Conservation (phyloP, 441 rosid species). For the Metrosideros polymorpha region DNA sequence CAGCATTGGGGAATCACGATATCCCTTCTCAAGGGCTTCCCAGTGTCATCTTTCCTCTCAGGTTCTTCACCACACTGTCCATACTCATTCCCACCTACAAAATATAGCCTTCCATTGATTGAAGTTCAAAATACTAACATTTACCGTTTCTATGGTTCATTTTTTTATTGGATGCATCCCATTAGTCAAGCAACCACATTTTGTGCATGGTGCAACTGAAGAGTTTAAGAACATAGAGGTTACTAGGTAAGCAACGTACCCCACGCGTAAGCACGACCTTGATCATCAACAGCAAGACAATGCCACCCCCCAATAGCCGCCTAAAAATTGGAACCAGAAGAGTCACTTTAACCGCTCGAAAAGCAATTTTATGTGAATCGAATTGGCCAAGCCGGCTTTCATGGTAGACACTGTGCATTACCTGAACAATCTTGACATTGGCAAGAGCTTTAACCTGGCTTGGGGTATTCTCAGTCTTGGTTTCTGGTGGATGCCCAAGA, state of each 20-base stretch:
- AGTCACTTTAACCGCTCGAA: background rate
- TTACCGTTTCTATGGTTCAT: background rate
- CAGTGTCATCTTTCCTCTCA: conserved; percentile 75
- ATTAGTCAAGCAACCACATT: background rate
- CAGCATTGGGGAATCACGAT: conserved; percentile 92
- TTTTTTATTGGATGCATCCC: background rate
- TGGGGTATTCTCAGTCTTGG: conserved; percentile 81
- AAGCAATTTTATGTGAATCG: background rate
- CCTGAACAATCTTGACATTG: conserved; percentile 80
- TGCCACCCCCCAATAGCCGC: conserved; percentile 99
- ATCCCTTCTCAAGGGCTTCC: conserved; percentile 78
- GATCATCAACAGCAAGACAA: conserved; percentile 98
- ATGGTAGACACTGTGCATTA: background rate
- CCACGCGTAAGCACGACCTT: conserved; percentile 97
- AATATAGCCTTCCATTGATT: background rate
- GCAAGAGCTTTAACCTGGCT: conserved; percentile 83
- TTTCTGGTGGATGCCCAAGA: conserved; percentile 87
- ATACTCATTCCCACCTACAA: conserved; percentile 92
- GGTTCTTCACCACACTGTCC: conserved; percentile 99
- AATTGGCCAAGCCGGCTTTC: background rate
- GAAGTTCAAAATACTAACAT: background rate
- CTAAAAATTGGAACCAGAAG: conserved; percentile 24
- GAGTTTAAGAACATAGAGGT: background rate
- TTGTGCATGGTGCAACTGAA: background rate
- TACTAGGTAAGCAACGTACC: conserved; percentile 40